Percentiles rank a stretch among this genome's conserved stretches.
phyloP scores from a whole-genome alignment of 768 basidiomycete species.

The Clavaria fumosa region DNA sequence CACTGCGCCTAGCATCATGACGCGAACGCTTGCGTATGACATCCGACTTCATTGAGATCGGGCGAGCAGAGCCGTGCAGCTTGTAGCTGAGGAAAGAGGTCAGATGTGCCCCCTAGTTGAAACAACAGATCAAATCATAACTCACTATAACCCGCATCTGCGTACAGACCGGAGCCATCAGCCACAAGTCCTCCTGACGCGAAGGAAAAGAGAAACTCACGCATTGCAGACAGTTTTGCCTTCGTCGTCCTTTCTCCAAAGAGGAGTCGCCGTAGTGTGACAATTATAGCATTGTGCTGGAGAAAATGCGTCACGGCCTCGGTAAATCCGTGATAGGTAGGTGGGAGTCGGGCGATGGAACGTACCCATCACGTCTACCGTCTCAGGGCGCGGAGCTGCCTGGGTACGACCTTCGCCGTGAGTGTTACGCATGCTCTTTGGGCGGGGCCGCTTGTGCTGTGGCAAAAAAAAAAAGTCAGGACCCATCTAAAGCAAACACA shows the following conservation, averaged over 20 bases:
- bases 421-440: conserved; percentile 72
- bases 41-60: conserved; percentile 85
- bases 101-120: background rate
- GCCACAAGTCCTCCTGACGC: conserved; percentile 5
- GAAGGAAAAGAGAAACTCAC: conserved; percentile 29
- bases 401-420: conserved; percentile 60
- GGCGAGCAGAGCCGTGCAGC: conserved; percentile 70
- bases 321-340: conserved; percentile 12
- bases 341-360: conserved; percentile 17
- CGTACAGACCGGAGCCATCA: conserved; percentile 5
- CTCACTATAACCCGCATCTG: conserved; percentile 58
- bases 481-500: too few species aligned
- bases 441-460: conserved; percentile 78
- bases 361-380: conserved; percentile 59
- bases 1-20: conserved; percentile 55
- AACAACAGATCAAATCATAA: background rate
- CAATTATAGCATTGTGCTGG: conserved; percentile 82
- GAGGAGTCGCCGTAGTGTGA: conserved; percentile 76
- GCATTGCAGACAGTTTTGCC: conserved; percentile 87
- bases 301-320: conserved; percentile 17
- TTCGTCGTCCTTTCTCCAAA: conserved; percentile 86
- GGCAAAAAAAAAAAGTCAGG: conserved; percentile 7
- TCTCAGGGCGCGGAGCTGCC: conserved; percentile 47
- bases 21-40: conserved; percentile 78
- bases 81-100: conserved; percentile 32